Conservation (phyloP, 257 asterid species). For the Nicotiana knightiana region DNA sequence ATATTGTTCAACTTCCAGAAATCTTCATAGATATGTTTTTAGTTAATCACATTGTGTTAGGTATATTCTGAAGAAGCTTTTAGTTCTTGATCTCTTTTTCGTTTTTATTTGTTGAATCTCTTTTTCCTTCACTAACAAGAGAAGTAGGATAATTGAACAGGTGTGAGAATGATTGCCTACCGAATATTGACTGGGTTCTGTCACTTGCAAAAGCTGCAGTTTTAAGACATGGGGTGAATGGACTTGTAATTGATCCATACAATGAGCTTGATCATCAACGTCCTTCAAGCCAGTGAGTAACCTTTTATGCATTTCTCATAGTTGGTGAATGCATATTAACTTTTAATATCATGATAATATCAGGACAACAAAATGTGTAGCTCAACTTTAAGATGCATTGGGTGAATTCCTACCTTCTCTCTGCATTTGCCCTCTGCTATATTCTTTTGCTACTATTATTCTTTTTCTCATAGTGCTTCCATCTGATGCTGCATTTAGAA, state of each 20-base stretch:
- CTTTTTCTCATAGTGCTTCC: not conserved
- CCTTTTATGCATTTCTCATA: slow-evolving; percentile 1
- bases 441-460: not conserved
- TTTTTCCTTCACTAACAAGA: slow-evolving; percentile 1
- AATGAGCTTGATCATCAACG: slow-evolving; percentile 99
- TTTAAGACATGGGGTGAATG: slow-evolving; percentile 83
- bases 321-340: slow-evolving; percentile 3
- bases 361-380: not conserved
- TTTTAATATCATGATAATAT: not conserved
- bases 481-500: not conserved
- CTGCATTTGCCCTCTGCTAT: not conserved
- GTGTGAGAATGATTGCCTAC: slow-evolving; percentile 92
- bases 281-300: slow-evolving; percentile 64
- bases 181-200: slow-evolving; percentile 85
- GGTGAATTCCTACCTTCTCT: not conserved
- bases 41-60: not conserved
- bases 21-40: not conserved
- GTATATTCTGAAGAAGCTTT: not conserved
- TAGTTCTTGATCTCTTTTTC: not conserved
- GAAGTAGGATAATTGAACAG: slow-evolving; percentile 40
- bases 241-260: slow-evolving; percentile 95
- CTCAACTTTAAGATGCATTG: not conserved
- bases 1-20: not conserved
- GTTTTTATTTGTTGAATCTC: not conserved
- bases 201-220: slow-evolving; percentile 88